These are phyloP conservation scores for Geotrichum ghanense DNA, from an alignment of 805 yeast genomes.

Conservation along the genomic window DNA sequence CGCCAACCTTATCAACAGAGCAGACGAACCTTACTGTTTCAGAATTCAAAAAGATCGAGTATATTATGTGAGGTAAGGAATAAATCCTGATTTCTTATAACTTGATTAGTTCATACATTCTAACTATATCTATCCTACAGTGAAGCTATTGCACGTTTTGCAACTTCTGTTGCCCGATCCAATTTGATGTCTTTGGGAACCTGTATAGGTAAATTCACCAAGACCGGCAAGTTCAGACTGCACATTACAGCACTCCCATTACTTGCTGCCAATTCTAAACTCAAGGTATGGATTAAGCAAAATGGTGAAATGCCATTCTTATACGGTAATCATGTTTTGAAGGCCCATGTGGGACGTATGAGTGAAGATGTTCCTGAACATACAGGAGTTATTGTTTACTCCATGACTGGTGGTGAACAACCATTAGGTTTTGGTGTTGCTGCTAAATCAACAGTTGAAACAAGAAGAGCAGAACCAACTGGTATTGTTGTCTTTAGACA, in stretches of 20 bases:
- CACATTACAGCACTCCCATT: constrained; percentile 86
- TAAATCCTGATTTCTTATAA: too few species aligned
- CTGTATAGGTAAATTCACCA: constrained; percentile 94
- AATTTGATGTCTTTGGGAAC: constrained; percentile 87
- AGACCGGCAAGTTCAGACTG: constrained; percentile 90
- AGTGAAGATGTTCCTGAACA: constrained; percentile 97
- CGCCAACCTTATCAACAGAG: constrained; percentile 70
- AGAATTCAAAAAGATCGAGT: constrained; percentile 94
- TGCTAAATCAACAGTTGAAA: constrained; percentile 83
- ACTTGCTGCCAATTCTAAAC: constrained; percentile 78
- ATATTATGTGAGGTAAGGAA: constrained; percentile 60
- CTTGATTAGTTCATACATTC: not conserved
- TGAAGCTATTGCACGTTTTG: constrained; percentile 70
- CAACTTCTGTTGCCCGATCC: constrained; percentile 82
- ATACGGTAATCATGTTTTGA: constrained; percentile 91
- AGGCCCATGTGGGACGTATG: constrained; percentile 95
- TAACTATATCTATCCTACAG: constrained; percentile 20
- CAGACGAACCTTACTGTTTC: constrained; percentile 83
- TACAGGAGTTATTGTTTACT: constrained; percentile 83
- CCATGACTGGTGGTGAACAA: constrained; percentile 65
- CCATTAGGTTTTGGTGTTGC: constrained; percentile 95
- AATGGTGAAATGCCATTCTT: constrained; percentile 98
- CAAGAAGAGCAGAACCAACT: constrained; percentile 82
- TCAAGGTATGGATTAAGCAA: constrained; percentile 90
- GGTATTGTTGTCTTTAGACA: constrained; percentile 94